phyloP scores from a whole-genome alignment of 163 green algal genomes.

The Coccomyxa subellipsoidea region DNA sequence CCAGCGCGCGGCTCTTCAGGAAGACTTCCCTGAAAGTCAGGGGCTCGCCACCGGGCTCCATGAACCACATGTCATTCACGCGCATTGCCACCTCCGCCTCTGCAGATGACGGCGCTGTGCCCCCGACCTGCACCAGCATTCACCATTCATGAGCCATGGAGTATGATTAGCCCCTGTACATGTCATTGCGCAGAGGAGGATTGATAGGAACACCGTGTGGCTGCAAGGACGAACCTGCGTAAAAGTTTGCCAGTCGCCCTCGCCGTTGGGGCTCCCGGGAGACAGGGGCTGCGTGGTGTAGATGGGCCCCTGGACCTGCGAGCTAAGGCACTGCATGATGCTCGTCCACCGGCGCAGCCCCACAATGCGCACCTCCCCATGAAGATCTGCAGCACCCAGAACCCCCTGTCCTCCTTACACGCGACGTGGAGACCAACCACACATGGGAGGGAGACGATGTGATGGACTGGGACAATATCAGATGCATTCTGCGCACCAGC shows the following conservation, averaged over 20 bases:
- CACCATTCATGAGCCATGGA: too few species aligned
- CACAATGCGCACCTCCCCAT: background rate
- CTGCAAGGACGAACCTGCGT: too few species aligned
- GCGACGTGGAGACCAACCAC: too few species aligned
- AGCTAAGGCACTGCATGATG: background rate
- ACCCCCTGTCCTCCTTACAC: too few species aligned
- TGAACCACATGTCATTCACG: background rate
- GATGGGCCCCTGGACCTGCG: background rate
- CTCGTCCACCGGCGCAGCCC: background rate
- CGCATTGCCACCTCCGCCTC: background rate
- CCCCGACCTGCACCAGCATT: background rate
- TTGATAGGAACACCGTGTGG: too few species aligned
- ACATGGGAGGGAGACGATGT: too few species aligned
- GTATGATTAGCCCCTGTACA: too few species aligned
- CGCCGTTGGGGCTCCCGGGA: background rate
- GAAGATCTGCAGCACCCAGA: background rate
- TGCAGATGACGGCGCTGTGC: background rate
- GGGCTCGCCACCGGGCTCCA: background rate
- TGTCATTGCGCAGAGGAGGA: too few species aligned
- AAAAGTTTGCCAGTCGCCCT: slow-evolving; percentile 2
- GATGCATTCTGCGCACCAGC: background rate
- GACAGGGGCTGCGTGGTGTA: background rate
- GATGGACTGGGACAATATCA: too few species aligned
- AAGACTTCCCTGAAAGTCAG: slow-evolving; percentile 35
- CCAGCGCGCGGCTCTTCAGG: slow-evolving; percentile 23